Percentiles rank a stretch among this genome's conserved stretches.
Evolutionary conservation across 352 stramenopile species (phyloP).

Genomic region (Discostella stelligera): DNA sequence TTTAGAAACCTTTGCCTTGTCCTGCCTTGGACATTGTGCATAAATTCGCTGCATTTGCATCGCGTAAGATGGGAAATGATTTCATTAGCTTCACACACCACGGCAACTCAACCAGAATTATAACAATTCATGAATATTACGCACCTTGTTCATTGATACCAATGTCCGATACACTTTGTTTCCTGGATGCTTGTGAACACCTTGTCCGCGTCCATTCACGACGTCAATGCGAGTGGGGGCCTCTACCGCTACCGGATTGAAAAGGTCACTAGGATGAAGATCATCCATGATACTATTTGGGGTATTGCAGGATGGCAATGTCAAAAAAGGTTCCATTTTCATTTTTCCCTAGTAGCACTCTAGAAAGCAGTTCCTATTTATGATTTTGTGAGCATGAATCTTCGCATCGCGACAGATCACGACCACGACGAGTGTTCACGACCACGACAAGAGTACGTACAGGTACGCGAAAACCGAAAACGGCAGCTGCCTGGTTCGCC

Average conservation of each 20-base stretch:
- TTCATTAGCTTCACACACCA: background rate
- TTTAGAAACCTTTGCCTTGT: slow-evolving; percentile 24
- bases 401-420: no score
- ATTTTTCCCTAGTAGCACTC: no score
- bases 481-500: no score
- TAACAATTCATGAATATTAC: background rate
- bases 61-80: background rate
- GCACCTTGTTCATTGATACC: slow-evolving; percentile 22
- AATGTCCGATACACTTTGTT: slow-evolving; percentile 27
- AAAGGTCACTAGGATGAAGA: no score
- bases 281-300: no score
- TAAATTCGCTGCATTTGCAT: slow-evolving; percentile 11
- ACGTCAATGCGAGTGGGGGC: slow-evolving; percentile 12
- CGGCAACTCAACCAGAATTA: background rate
- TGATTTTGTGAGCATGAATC: no score
- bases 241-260: background rate
- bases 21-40: slow-evolving; percentile 11
- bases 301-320: no score
- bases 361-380: no score
- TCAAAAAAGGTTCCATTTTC: no score
- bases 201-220: slow-evolving; percentile 21
- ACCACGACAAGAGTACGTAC: no score
- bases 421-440: no score
- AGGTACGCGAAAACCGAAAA: no score
- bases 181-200: slow-evolving; percentile 15